Base-by-base conservation (phyloP, 345 rosid genomes). In the Boechera retrofracta region DNA sequence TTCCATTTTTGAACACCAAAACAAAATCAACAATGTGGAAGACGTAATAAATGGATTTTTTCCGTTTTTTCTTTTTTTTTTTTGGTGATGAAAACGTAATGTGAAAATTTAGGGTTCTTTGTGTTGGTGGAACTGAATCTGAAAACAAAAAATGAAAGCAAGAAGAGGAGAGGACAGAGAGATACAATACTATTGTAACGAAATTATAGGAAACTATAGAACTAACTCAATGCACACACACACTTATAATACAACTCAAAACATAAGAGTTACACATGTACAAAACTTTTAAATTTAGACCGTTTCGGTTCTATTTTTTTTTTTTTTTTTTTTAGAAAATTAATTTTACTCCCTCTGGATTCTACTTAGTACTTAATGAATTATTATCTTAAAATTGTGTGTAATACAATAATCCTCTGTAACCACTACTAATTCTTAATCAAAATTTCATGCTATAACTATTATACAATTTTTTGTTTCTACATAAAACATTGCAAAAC, bases 31-130 rank as follows among this genome's bases (percentile, higher is more conserved):
- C 41, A 67, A 29, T 51, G 73, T 67, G 59, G 49, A 74, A 74
- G 57, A 39, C 26, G 77, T 64, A 64, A 62, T 38, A 11, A 64
- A 31, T 28, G 6, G 8, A 6, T 28, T 6, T 44, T 56, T 71
- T 4, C 15, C 3, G 21, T 18, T 38, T 36, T 24, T 6, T 32
- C 5, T 13, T 44, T 1, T 33, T 58, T 58, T 11, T 24, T 41
- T 1, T 15, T 9, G 12, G 18, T 45, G n/a, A 13, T 47, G 69
- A 18, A 36, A 36, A 72, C 29, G 77, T 63, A 54, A 54, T 56
- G 58, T 57, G 78, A 74, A 56, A 68, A 12, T 18, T 24, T 76
- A 69, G 79, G 79, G 79, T 69, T 76, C 69, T 76, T 59, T 28
- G 53, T 51, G 31, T 49, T 63, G 52, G 24, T 59, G 60, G 39